Percentiles rank a stretch among this genome's conserved stretches.
These are phyloP conservation scores for Ilex paraguariensis DNA, from an alignment of 305 asterid genomes.

Conservation along the genomic window DNA sequence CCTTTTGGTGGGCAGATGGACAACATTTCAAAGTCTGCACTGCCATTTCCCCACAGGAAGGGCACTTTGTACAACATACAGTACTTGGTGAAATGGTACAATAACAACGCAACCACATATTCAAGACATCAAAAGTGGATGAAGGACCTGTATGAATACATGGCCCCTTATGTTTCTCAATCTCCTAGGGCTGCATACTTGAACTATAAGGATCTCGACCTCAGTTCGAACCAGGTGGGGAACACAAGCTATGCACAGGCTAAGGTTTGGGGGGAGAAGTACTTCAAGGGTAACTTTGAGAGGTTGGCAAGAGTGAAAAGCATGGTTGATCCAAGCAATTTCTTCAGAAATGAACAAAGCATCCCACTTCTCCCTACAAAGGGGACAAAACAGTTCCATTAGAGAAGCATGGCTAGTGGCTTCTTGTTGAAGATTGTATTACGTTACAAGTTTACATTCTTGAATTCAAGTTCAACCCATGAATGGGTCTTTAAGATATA, in stretches of 20 bases:
- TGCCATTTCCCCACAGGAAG: conserved; percentile 18
- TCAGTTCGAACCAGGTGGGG: conserved; percentile 4
- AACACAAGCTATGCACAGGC: conserved; percentile 3
- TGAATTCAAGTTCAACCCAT: too few relatives aligned
- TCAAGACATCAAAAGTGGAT: neutral
- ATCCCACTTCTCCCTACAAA: neutral
- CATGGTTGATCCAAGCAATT: conserved; percentile 9
- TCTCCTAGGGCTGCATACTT: conserved; percentile 10
- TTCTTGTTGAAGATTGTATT: too few relatives aligned
- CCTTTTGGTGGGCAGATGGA: conserved; percentile 3
- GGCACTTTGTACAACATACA: conserved; percentile 16
- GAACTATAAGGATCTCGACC: conserved; percentile 7
- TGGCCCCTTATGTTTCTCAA: conserved; percentile 10
- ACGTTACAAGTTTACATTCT: too few relatives aligned
- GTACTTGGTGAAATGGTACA: conserved; percentile 9
- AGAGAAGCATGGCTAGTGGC: too few relatives aligned
- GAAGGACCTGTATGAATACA: neutral
- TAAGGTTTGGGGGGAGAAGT: conserved; percentile 8
- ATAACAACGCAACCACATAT: neutral
- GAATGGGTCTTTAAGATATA: too few relatives aligned
- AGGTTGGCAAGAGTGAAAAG: conserved; percentile 15
- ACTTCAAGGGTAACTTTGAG: conserved; percentile 15
- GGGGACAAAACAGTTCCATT: neutral
- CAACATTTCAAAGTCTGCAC: conserved; percentile 1
- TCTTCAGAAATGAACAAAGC: conserved; percentile 15